Evolutionary conservation across 1,139 yeast species (phyloP).

Genomic region (Sugiyamaella sp.): DNA sequence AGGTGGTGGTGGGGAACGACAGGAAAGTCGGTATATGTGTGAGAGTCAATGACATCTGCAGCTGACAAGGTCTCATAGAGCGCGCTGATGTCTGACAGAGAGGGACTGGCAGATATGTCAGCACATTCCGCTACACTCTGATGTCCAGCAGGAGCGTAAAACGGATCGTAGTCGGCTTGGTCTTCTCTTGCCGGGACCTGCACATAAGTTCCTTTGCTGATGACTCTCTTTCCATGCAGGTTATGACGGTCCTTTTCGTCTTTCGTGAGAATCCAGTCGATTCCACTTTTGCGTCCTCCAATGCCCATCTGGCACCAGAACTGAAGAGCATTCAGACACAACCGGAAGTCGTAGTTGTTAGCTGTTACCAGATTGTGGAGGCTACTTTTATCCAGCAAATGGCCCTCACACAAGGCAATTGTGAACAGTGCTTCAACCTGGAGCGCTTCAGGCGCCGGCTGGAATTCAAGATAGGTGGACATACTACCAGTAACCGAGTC

Average conservation of each 20-base stretch:
- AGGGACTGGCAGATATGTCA: neutral
- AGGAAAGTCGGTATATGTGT: slow-evolving; percentile 22
- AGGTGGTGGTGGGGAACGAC: slow-evolving; percentile 13
- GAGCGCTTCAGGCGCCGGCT: slow-evolving; percentile 32
- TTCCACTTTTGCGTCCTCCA: slow-evolving; percentile 39
- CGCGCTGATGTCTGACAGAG: slow-evolving; percentile 2
- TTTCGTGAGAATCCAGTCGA: slow-evolving; percentile 39
- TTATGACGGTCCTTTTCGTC: slow-evolving; percentile 27
- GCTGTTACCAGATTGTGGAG: slow-evolving; percentile 46
- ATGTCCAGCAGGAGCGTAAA: slow-evolving; percentile 2
- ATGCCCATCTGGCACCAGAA: slow-evolving; percentile 53
- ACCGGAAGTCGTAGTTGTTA: slow-evolving; percentile 55
- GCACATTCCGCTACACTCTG: neutral
- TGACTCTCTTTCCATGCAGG: slow-evolving; percentile 28
- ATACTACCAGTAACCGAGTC: slow-evolving; percentile 19
- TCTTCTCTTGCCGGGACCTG: slow-evolving; percentile 1
- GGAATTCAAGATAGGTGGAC: slow-evolving; percentile 38
- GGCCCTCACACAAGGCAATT: slow-evolving; percentile 45
- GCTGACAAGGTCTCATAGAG: slow-evolving; percentile 23
- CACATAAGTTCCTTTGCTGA: slow-evolving; percentile 33
- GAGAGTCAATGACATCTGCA: slow-evolving; percentile 29
- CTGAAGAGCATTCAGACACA: slow-evolving; percentile 59
- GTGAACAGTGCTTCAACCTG: slow-evolving; percentile 43
- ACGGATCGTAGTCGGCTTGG: slow-evolving; percentile 9
- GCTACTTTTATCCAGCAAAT: slow-evolving; percentile 42